Conservation (phyloP, 257 asterid species). For the Asclepias syriaca region DNA sequence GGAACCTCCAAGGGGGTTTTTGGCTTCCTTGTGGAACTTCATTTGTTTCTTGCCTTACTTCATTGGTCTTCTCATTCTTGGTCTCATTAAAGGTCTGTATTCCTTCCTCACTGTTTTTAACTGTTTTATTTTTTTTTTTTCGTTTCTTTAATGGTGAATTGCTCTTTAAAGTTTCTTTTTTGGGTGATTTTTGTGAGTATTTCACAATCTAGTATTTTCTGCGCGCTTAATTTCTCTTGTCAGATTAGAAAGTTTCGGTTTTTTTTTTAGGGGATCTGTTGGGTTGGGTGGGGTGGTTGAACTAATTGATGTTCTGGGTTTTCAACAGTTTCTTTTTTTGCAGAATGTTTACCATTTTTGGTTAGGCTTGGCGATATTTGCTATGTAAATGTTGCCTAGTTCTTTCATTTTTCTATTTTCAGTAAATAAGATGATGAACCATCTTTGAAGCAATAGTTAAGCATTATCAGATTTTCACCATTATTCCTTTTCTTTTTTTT, state of each 20-base stretch:
- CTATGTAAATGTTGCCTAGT: not conserved
- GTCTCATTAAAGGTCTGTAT: slow-evolving; percentile 65
- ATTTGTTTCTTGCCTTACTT: slow-evolving; percentile 83
- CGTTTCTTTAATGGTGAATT: not conserved
- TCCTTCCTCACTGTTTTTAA: not conserved
- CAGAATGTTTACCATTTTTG: not conserved
- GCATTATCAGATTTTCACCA: slow-evolving; percentile 1
- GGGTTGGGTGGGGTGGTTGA: not conserved
- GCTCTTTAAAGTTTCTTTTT: not conserved
- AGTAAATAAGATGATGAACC: not conserved
- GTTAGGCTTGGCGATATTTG: not conserved
- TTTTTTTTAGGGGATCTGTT: not conserved
- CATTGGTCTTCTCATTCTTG: slow-evolving; percentile 81
- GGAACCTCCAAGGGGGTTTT: slow-evolving; percentile 79
- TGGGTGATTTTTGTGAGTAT: not conserved
- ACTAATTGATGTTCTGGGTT: not conserved
- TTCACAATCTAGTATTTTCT: not conserved
- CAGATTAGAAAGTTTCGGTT: not conserved
- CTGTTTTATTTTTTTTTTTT: not conserved
- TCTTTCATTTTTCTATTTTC: not conserved
- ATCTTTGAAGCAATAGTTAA: not conserved
- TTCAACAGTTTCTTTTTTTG: not conserved
- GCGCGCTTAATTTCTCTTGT: not conserved
- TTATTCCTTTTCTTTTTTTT: no score
- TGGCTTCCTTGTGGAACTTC: slow-evolving; percentile 68